Evolutionary conservation across 768 basidiomycete genomes (phyloP), one percentile per base, ranked within the genome.

Genomic region (Amanita brunnescens): DNA sequence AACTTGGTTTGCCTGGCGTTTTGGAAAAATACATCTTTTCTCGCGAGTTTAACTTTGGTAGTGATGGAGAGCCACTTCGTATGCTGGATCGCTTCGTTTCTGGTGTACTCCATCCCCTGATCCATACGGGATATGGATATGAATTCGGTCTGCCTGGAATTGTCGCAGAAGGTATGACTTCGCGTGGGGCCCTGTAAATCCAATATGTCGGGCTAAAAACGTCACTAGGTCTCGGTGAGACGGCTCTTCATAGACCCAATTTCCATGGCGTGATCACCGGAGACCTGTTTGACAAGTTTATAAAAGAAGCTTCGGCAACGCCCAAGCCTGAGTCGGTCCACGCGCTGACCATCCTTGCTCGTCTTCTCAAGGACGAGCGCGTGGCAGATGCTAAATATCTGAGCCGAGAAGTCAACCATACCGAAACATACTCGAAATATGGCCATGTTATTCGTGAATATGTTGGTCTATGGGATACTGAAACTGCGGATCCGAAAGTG

Each of bases 11-110:
- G n/a, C 58, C 66, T 7, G 59, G 58, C 1, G 65, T 73, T 0
- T 57, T 87, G n/a, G 83, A 87, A 53, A 73, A 79, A 34, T 85
- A 77, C 51, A 54, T 88, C 7, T 83, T 87, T 57, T 78, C 80
- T 13, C 50, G 57, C 5, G 64, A 71, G 40, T 75, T 68, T 46
- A 85, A 85, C 51, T 65, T 73, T 39, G 69, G 64, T 9, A 55
- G 59, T 0, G 64, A 58, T 9, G 63, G 64, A 4, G 61, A 67
- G 40, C 71, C 76, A 23, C 79, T 79, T 0, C 64, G 72, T 53
- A 81, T 87, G 80, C 58, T 86, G 12, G 71, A 69, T 39, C 74
- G 83, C 9, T 73, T 81, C 54, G 33, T 82, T 13, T 70, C 70
- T 1, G 82, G 80, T 2, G 58, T 83, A 6, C 23, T 87, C 4